Evolutionary conservation across 305 asterid genomes (phyloP).

Genomic region (Fraxinus floribunda): DNA sequence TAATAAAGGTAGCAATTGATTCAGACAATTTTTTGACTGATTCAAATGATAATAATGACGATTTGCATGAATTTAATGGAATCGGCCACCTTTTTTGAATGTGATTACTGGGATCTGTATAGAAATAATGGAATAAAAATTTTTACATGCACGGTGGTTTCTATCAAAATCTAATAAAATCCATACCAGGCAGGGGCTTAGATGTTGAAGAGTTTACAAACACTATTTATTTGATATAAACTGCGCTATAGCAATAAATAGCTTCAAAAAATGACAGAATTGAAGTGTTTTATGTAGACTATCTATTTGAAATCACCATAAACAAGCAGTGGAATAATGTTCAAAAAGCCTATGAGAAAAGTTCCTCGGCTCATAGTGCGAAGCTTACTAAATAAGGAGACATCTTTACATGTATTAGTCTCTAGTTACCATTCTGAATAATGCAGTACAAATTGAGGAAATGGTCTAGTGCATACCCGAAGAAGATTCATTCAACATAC

Average conservation of each 20-base stretch:
- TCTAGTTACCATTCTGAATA: conserved; percentile 26
- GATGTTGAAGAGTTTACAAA: neutral
- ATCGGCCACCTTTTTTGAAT: too few relatives aligned
- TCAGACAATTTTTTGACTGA: too few relatives aligned
- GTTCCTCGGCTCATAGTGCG: conserved; percentile 6
- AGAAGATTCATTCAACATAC: neutral
- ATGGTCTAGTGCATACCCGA: conserved; percentile 22
- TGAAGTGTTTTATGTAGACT: neutral
- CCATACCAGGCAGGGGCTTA: neutral
- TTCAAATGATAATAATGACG: too few relatives aligned
- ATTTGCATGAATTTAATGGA: too few relatives aligned
- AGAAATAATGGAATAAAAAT: too few relatives aligned
- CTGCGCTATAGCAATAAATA: neutral
- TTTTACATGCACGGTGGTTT: too few relatives aligned
- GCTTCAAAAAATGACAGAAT: neutral
- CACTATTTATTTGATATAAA: neutral
- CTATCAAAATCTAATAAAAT: too few relatives aligned
- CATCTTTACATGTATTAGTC: conserved; percentile 41
- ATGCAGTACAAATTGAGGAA: neutral
- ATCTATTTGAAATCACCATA: conserved; percentile 30
- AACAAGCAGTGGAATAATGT: conserved; percentile 27
- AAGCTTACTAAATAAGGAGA: conserved; percentile 42
- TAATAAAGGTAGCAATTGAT: too few relatives aligned
- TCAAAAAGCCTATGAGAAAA: neutral
- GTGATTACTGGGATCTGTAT: too few relatives aligned